Base-by-base conservation (phyloP, 495 filamentous ascomycete genomes). In the Trichoderma virens region DNA sequence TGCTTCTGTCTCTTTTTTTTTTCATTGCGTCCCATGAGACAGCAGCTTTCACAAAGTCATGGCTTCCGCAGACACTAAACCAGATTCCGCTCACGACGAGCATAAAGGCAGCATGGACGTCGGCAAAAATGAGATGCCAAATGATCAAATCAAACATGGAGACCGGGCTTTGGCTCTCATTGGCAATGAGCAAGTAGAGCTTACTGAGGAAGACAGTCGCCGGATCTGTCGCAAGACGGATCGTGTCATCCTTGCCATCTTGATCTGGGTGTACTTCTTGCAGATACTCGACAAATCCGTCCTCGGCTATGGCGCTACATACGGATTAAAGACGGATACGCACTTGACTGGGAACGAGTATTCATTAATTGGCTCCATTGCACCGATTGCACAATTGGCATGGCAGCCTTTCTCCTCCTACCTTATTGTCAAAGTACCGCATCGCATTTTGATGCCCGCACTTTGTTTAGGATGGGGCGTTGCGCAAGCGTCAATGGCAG, bases 351-450 rank as follows among this genome's bases (percentile, higher is more conserved):
- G 85, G 8, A 79, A 83, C 67, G 76, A 88, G 65, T 88, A 87
- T 69, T 87, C 85, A 0, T 66, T 87, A 0, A 66, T 89, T 6
- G 84, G 85, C 2, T 85, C 82, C 2, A 86, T 88, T 32, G 80
- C 79, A 0, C 81, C 86, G 1, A 85, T 87, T 65, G 86, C 86
- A 5, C 85, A 88, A 71, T 76, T 89, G 60, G 80, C 74, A 32
- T 88, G 83, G 85, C 86, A 88, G 71, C 86, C 86, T 2, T 83
- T 88, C 70, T 87, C 86, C 0, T 84, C 83, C 1, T 74, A 79
- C 61, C 73, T 89, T 31, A 88, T 89, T 68, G 83, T 88, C 67
- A 85, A 85, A 67, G 82, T 89, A 1, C 85, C 85, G 0, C 85
- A 82, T 66, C 79, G 82, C 18, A 83, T 86, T 38, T 73, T 89